Percentiles rank a stretch among this genome's conserved stretches.
Conservation (phyloP, 1,139 yeast genomes). For the Blastobotrys petasosporus region DNA sequence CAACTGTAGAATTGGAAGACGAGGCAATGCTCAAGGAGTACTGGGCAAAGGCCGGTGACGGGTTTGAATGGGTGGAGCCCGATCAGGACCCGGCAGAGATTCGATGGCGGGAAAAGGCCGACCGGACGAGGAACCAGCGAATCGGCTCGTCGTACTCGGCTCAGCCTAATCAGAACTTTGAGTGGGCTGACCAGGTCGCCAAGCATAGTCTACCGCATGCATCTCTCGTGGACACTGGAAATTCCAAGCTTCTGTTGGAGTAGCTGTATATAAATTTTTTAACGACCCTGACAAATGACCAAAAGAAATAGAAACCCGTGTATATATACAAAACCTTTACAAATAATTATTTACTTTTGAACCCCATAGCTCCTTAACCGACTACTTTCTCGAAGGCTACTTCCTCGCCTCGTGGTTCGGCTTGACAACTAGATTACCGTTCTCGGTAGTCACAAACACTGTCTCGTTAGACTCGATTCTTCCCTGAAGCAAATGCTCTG, state of each 20-base stretch:
- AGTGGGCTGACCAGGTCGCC: constrained; percentile 26
- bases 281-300: too few relatives aligned
- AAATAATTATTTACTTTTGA: too few relatives aligned
- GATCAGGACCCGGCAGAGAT: constrained; percentile 74
- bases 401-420: constrained; percentile 43
- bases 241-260: not conserved
- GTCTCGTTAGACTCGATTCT: constrained; percentile 65
- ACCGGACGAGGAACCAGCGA: constrained; percentile 20
- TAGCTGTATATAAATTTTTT: too few relatives aligned
- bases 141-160: constrained; percentile 24
- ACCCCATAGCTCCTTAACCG: too few relatives aligned
- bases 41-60: constrained; percentile 72
- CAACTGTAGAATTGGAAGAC: constrained; percentile 60
- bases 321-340: too few relatives aligned
- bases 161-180: constrained; percentile 18
- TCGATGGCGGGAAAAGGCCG: constrained; percentile 44
- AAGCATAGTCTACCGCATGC: constrained; percentile 28
- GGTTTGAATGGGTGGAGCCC: constrained; percentile 76
- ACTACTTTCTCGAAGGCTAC: too few relatives aligned
- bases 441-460: constrained; percentile 43
- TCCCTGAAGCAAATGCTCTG: constrained; percentile 71
- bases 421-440: constrained; percentile 37
- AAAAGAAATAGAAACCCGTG: too few relatives aligned
- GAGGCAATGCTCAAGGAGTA: constrained; percentile 59
- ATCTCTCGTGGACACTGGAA: constrained; percentile 24